Percentiles rank a stretch among this genome's conserved stretches.
Conservation (phyloP, 805 yeast species). For the Kurtzmaniella fragi region DNA sequence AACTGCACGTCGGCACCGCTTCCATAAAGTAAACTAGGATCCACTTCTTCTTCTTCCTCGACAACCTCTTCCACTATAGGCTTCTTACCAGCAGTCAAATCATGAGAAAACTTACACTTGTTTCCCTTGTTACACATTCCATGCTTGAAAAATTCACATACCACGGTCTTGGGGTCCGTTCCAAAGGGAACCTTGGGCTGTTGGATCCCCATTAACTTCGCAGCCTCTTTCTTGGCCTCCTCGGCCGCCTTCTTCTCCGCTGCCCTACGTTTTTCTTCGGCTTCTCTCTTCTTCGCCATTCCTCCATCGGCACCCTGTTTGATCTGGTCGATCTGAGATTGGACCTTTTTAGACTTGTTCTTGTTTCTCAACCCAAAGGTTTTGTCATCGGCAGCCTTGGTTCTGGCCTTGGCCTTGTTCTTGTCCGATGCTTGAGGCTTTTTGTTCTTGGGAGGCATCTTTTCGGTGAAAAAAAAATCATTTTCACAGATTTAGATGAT, state of each 20-base stretch:
- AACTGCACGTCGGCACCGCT: slow-evolving; percentile 55
- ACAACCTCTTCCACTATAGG: slow-evolving; percentile 36
- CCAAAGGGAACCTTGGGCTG: slow-evolving; percentile 91
- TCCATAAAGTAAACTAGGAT: slow-evolving; percentile 86
- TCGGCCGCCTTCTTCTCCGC: slow-evolving; percentile 90
- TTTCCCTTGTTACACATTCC: slow-evolving; percentile 81
- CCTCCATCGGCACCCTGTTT: slow-evolving; percentile 42
- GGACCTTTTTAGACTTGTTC: slow-evolving; percentile 90
- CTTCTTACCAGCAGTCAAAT: slow-evolving; percentile 77
- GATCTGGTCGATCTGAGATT: slow-evolving; percentile 48
- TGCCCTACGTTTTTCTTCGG: slow-evolving; percentile 58
- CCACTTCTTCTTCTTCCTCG: slow-evolving; percentile 72
- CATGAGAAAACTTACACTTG: slow-evolving; percentile 91
- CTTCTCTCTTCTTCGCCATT: slow-evolving; percentile 64
- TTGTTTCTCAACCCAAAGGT: slow-evolving; percentile 96
- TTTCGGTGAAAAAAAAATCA: slow-evolving; percentile 4
- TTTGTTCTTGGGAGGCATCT: slow-evolving; percentile 82
- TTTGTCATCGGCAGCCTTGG: slow-evolving; percentile 70
- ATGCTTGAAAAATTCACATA: slow-evolving; percentile 85
- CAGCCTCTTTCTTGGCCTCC: slow-evolving; percentile 82
- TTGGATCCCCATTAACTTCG: slow-evolving; percentile 66
- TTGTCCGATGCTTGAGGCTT: slow-evolving; percentile 47
- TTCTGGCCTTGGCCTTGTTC: slow-evolving; percentile 61
- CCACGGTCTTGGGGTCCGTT: slow-evolving; percentile 90
- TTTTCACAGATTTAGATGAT: neutral